Conservation (phyloP, 805 yeast genomes). For the Starmerella bombicola region DNA sequence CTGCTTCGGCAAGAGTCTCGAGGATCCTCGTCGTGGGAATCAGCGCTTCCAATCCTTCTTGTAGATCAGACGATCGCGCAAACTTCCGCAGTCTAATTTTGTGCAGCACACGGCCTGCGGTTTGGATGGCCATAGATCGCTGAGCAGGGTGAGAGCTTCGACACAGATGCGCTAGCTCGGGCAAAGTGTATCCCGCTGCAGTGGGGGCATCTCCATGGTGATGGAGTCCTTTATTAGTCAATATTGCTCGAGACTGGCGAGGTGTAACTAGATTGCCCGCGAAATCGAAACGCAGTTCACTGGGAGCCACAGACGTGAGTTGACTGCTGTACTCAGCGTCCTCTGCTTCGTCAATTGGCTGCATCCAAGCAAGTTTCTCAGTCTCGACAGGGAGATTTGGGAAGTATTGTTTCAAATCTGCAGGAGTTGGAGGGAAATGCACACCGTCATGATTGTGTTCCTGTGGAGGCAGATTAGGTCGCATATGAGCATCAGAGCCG, state of each 20-base stretch:
- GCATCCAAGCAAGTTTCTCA: constrained; percentile 84
- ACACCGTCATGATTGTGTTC: constrained; percentile 23
- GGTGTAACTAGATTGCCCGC: constrained; percentile 64
- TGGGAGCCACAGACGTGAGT: constrained; percentile 35
- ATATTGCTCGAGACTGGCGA: constrained; percentile 36
- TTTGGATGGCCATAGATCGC: constrained; percentile 72
- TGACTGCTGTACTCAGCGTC: constrained; percentile 35
- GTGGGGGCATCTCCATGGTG: constrained; percentile 86
- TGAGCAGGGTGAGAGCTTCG: constrained; percentile 76
- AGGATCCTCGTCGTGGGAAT: constrained; percentile 19
- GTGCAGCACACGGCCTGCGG: constrained; percentile 75
- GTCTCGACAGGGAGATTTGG: constrained; percentile 83
- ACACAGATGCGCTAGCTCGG: constrained; percentile 66
- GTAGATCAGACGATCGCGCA: constrained; percentile 33
- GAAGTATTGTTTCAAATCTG: constrained; percentile 66
- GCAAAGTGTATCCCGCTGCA: constrained; percentile 81
- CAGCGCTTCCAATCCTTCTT: constrained; percentile 22
- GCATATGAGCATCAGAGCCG: neutral
- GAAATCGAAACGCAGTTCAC: constrained; percentile 79
- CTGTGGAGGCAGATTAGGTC: neutral
- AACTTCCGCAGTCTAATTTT: constrained; percentile 46
- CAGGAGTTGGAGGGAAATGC: constrained; percentile 44
- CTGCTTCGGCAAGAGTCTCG: constrained; percentile 23
- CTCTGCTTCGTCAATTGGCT: constrained; percentile 38
- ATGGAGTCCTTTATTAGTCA: constrained; percentile 60